Conservation (phyloP, 306 rosid species). For the Vigna nakashimae region DNA sequence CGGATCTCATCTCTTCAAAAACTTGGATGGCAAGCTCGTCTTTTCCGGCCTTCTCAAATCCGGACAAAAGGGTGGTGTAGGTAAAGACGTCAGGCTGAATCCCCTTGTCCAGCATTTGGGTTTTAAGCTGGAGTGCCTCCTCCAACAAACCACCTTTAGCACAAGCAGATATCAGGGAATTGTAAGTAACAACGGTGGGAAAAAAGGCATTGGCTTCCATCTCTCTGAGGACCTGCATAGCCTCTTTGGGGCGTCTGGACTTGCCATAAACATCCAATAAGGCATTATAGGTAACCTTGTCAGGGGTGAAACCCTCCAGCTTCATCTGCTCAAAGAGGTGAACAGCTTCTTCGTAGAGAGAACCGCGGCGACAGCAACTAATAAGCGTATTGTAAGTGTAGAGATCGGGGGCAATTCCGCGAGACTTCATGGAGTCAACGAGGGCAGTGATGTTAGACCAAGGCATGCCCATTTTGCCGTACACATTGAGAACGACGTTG, state of each 20-base stretch:
- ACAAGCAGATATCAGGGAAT: constrained; percentile 83
- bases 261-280: constrained; percentile 94
- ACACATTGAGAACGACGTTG: constrained; percentile 79
- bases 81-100: constrained; percentile 86
- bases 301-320: constrained; percentile 64
- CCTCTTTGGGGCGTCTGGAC: constrained; percentile 79
- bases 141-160: constrained; percentile 83
- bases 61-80: constrained; percentile 87
- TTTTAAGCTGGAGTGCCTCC: constrained; percentile 67
- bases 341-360: constrained; percentile 76
- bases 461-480: constrained; percentile 94
- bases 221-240: constrained; percentile 77
- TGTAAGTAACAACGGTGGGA: constrained; percentile 71
- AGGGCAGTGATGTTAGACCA: constrained; percentile 69
- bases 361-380: constrained; percentile 77
- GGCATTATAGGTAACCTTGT: constrained; percentile 83
- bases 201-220: constrained; percentile 79
- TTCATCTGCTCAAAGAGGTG: constrained; percentile 69
- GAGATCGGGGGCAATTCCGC: constrained; percentile 75
- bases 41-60: constrained; percentile 83
- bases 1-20: constrained; percentile 72
- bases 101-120: constrained; percentile 79
- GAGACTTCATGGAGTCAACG: constrained; percentile 62
- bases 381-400: constrained; percentile 87
- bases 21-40: constrained; percentile 71